Evolutionary conservation across 2,329 filamentous ascomycete species (phyloP), one percentile per base, ranked within the genome.

Genomic region (Ceratocystis huliohia): DNA sequence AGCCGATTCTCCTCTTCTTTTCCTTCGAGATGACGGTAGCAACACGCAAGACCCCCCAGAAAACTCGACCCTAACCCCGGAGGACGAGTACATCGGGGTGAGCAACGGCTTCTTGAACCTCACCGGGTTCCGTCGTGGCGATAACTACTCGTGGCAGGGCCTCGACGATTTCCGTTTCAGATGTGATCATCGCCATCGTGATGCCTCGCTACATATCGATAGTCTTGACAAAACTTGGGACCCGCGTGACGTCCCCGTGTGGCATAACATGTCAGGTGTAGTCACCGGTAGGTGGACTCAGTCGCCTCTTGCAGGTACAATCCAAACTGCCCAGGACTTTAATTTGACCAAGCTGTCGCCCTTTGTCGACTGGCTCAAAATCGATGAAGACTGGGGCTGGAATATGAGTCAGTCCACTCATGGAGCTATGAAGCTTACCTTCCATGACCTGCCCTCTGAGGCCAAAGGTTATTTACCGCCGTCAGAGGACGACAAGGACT

Each of bases 141-240:
- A 96, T 75, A 84, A 82, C 3, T 90, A 89, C 74, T 87, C 84
- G 1, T 96, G 92, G 92, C 82, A 86, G 44, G 80, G 91, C 67
- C 78, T 96, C 25, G 78, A 79, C 0, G 76, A 78, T 0, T 90
- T 92, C 67, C 63, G 61, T 2, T 41, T 28, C n/a, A 63, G 25
- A 22, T 68, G 66, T n/a, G 48, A 63, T 28, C n/a, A 44, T n/a
- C 85, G 84, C 73, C 77, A 85, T 68, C 82, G 83, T 69, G 77
- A 78, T 56, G 76, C 77, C 13, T 74, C 76, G 50, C 73, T 78
- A 30, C 76, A 76, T 2, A 74, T 76, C 2, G 73, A 78, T 15
- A 65, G 63, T 25, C 48, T 33, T 5, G 64, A 68, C 45, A 76
- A 77, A 15, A 72, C 74, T 5, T 78, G 76, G 76, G 74, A 76